phyloP scores from a whole-genome alignment of 2,329 filamentous ascomycete genomes.

The Cytospora mali region DNA sequence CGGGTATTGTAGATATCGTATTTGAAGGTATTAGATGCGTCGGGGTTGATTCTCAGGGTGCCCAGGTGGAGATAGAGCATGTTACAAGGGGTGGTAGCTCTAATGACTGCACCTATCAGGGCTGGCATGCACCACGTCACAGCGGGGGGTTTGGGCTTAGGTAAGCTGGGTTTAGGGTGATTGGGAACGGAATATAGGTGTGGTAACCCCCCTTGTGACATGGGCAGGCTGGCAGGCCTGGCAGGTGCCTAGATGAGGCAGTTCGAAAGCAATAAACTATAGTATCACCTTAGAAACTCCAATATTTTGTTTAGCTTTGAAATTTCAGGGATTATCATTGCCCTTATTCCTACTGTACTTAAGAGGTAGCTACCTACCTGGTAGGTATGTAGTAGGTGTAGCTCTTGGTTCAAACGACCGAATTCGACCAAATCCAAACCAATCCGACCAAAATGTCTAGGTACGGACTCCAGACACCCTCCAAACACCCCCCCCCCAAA shows the following conservation, averaged over 20 bases:
- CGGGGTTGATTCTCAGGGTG: background rate
- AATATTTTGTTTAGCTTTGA: too few relatives aligned
- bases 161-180: background rate
- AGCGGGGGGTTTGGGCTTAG: slow-evolving; percentile 6
- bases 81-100: slow-evolving; percentile 5
- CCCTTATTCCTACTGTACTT: background rate
- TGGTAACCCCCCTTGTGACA: too few relatives aligned
- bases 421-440: background rate
- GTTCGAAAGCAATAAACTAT: too few relatives aligned
- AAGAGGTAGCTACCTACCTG: too few relatives aligned
- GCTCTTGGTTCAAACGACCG: too few relatives aligned
- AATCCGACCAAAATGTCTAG: slow-evolving; percentile 1
- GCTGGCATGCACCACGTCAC: slow-evolving; percentile 1
- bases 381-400: too few relatives aligned
- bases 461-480: slow-evolving; percentile 5
- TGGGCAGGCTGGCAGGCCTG: too few relatives aligned
- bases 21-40: background rate
- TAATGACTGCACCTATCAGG: slow-evolving; percentile 6
- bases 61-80: background rate
- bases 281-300: too few relatives aligned
- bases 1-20: background rate
- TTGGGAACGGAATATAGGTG: too few relatives aligned
- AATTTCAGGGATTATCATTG: too few relatives aligned
- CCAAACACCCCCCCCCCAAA: too few relatives aligned
- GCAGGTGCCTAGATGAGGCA: too few relatives aligned